phyloP scores from a whole-genome alignment of 2,329 filamentous ascomycete species.

The Colletotrichum sp. region DNA sequence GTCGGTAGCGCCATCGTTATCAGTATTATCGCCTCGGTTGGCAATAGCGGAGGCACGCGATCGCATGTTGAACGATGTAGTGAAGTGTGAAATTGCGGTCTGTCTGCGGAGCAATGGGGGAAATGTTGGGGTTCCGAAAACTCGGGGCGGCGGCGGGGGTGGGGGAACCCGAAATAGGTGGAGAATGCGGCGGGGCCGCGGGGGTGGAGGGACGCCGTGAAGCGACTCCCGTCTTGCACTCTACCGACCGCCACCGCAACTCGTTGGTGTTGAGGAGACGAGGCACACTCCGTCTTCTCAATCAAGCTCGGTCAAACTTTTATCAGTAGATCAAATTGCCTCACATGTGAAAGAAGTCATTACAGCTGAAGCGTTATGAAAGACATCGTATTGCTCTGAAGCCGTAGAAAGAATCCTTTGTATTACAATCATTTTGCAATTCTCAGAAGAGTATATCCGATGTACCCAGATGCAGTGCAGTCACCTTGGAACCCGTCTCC shows the following conservation, averaged over 20 bases:
- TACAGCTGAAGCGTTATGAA: background rate
- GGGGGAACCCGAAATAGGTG: background rate
- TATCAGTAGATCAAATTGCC: background rate
- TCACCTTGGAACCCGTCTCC: background rate
- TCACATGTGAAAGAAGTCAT: too few species aligned
- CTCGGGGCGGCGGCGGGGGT: background rate
- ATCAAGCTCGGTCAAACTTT: too few species aligned
- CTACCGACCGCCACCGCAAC: background rate
- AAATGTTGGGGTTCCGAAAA: background rate
- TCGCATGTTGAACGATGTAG: background rate
- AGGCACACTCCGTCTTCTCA: background rate
- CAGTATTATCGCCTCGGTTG: background rate
- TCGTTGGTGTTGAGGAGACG: background rate
- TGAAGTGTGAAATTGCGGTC: background rate
- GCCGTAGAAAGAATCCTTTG: too few species aligned
- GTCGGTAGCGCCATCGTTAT: background rate
- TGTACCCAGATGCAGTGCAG: background rate
- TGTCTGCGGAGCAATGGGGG: background rate
- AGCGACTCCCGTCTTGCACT: background rate
- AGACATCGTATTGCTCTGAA: too few species aligned
- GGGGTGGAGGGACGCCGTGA: background rate
- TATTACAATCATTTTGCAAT: background rate
- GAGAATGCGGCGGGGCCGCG: background rate
- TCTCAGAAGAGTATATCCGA: background rate
- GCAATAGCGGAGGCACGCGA: background rate